Evolutionary conservation across 495 filamentous ascomycete genomes (phyloP), one percentile per base, ranked within the genome.

Genomic region (Chaetomidium leptoderma): DNA sequence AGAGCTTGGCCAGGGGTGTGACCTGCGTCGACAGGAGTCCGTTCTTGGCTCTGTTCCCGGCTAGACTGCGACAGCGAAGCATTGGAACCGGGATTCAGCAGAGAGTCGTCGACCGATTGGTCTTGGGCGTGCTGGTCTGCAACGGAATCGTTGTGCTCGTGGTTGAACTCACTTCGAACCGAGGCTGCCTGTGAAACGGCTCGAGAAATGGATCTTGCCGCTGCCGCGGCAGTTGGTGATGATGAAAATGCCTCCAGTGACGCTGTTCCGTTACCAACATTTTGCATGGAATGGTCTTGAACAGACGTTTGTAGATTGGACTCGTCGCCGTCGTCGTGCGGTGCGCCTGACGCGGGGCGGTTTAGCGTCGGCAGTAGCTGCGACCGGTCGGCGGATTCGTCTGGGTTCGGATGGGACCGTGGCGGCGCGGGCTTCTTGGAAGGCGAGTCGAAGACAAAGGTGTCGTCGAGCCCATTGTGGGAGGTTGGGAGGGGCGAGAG

Each of bases 141-240:
- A 6, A 36, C 10, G 27, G 40, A 29, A 10, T 49, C 32, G 53
- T 45, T 39, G 21, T 29, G 47, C 19, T 55, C 57, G n/a, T 61
- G 26, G 10, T 61, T 47, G 7, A 19, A 9, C 17, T 59, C 58
- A 3, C 48, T 39, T 13, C 53, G 57, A 23, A 59, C 44, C 29
- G 48, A 63, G 63, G n/a, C 79, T 39, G 73, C 69, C 60, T 68
- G 73, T 1, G 81, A 81, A 29, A 80, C 61, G 35, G 73, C 77
- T 30, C 80, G 73, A 7, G 81, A 82, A 1, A 80, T 67, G 2
- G 77, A 81, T 57, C 86, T 75, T 32, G 80, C 81, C 11, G 83
- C 78, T 0, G 83, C 85, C 2, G 84, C 84, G 9, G 82, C 81
- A 0, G 84, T 82, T 14, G 88, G 87, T 7, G 86, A 89, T 4